phyloP scores from a whole-genome alignment of 805 yeast species.

The Grigorovia humatica region DNA sequence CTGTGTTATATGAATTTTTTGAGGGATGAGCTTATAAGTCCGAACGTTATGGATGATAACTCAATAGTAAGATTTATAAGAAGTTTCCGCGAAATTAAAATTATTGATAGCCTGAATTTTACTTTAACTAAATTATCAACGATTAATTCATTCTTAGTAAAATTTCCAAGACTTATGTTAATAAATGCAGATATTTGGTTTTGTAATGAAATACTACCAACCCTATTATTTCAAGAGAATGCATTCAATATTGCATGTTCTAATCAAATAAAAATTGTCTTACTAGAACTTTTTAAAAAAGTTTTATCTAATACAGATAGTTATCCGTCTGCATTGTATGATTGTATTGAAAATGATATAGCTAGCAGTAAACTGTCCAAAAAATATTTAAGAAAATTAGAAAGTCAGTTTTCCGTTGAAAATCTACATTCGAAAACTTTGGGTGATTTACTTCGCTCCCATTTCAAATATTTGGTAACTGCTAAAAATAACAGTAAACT shows the following conservation, averaged over 20 bases:
- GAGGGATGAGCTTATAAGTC: slow-evolving; percentile 17
- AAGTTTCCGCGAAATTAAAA: slow-evolving; percentile 13
- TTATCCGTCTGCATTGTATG: slow-evolving; percentile 4
- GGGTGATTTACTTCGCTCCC: slow-evolving; percentile 11
- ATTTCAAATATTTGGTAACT: slow-evolving; percentile 10
- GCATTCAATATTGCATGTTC: slow-evolving; percentile 10
- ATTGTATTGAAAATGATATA: slow-evolving; percentile 7
- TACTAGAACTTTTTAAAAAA: slow-evolving; percentile 19
- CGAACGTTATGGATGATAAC: slow-evolving; percentile 1
- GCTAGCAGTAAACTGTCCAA: slow-evolving; percentile 9
- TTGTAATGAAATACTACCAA: slow-evolving; percentile 19
- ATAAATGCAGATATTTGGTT: slow-evolving; percentile 16
- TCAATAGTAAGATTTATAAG: slow-evolving; percentile 9
- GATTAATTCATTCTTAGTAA: slow-evolving; percentile 14
- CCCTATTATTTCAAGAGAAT: slow-evolving; percentile 16
- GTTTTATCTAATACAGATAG: slow-evolving; percentile 8
- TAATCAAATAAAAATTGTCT: slow-evolving; percentile 12
- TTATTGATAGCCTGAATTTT: slow-evolving; percentile 19
- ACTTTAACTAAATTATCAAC: slow-evolving; percentile 18
- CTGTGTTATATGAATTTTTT: slow-evolving; percentile 19
- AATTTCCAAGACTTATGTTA: slow-evolving; percentile 18
- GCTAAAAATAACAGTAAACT: slow-evolving; percentile 15
- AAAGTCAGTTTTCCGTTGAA: background rate
- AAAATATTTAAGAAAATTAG: slow-evolving; percentile 5
- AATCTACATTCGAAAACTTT: slow-evolving; percentile 5